A percentile compares a stretch with the other conserved stretches of the same genome.
These are phyloP conservation scores for Cercospora sp. DNA, from an alignment of 2,329 filamentous ascomycete species.

Conservation along the genomic window DNA sequence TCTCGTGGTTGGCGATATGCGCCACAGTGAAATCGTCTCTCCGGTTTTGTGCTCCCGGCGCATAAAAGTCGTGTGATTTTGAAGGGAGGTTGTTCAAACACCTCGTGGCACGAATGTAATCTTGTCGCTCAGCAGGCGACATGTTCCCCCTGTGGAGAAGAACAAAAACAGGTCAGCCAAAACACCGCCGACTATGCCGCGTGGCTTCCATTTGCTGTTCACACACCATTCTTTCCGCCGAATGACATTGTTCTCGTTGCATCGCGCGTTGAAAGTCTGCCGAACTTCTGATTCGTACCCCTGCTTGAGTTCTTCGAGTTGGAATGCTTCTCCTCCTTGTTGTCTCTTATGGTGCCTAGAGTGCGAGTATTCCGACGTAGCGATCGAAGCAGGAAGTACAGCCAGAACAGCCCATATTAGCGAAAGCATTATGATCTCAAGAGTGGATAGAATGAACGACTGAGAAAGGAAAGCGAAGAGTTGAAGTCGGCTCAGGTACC, in stretches of 20 bases:
- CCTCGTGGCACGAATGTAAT: slow-evolving; percentile 31
- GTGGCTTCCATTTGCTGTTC: not conserved
- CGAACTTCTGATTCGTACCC: not conserved
- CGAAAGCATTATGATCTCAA: not conserved
- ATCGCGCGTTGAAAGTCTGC: slow-evolving; percentile 14
- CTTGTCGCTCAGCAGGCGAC: slow-evolving; percentile 27
- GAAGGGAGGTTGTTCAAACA: slow-evolving; percentile 29
- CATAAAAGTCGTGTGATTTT: slow-evolving; percentile 17
- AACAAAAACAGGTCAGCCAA: not conserved
- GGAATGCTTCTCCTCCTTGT: not conserved
- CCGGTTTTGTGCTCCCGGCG: slow-evolving; percentile 22
- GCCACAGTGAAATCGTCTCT: slow-evolving; percentile 34
- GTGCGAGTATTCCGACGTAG: not conserved
- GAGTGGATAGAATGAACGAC: not conserved
- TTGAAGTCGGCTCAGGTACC: not conserved
- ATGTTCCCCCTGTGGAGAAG: slow-evolving; percentile 22
- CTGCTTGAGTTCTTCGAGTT: not conserved
- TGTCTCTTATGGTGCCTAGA: not conserved
- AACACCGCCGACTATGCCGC: not conserved
- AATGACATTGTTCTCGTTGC: slow-evolving; percentile 30
- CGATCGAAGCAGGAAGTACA: not conserved
- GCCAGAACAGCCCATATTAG: not conserved
- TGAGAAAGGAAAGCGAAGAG: not conserved
- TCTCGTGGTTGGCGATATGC: slow-evolving; percentile 30
- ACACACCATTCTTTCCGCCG: slow-evolving; percentile 32